Conservation (phyloP, 441 rosid species). For the Populus tomentosa region DNA sequence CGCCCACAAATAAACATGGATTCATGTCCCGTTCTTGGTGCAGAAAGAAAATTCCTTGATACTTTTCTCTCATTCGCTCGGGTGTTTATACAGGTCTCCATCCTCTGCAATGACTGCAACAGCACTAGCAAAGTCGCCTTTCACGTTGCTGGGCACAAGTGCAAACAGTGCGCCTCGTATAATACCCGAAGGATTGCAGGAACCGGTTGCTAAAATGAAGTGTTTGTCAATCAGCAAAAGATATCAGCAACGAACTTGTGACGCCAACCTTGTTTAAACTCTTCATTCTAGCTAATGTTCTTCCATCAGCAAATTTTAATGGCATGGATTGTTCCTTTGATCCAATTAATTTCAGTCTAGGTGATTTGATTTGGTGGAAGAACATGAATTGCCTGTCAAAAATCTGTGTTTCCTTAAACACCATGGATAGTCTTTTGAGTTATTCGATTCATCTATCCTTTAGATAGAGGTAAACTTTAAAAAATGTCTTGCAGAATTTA, state of each 20-base stretch:
- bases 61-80: not conserved
- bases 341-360: too few relatives aligned
- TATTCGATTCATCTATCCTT: too few relatives aligned
- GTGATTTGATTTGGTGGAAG: too few relatives aligned
- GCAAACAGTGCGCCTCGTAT: conserved; percentile 75
- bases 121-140: conserved; percentile 67
- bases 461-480: too few relatives aligned
- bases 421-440: too few relatives aligned
- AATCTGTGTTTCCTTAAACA: too few relatives aligned
- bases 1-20: not conserved
- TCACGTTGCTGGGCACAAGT: conserved; percentile 76
- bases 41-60: not conserved
- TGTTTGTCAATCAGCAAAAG: not conserved
- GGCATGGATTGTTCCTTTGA: too few relatives aligned
- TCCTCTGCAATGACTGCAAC: conserved; percentile 89
- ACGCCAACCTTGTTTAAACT: not conserved
- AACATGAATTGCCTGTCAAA: too few relatives aligned
- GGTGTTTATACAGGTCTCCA: conserved; percentile 59
- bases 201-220: conserved; percentile 8
- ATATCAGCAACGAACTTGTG: too few relatives aligned
- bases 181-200: conserved; percentile 64
- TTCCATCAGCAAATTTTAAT: too few relatives aligned
- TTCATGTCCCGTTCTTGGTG: not conserved
- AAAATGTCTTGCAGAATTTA: too few relatives aligned
- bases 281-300: too few relatives aligned